Evolutionary conservation across 1,139 yeast genomes (phyloP), one percentile per base, ranked within the genome.

Genomic region (Candida sp.): DNA sequence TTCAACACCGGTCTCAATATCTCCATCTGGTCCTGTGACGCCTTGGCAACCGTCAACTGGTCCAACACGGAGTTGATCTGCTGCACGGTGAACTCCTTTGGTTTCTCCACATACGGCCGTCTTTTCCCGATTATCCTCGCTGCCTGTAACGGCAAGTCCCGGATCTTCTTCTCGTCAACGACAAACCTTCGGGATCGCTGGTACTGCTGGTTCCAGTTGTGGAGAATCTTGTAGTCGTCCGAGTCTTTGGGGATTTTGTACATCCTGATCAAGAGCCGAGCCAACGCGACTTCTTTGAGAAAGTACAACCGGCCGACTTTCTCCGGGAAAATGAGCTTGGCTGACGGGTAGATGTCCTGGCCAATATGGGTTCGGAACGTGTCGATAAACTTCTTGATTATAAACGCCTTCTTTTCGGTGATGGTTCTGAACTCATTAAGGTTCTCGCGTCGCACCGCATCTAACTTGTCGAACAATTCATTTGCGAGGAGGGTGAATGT

Each of bases 281-380:
- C 79, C 30, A 86, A 62, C 0, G 79, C 75, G 7, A 69, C 67
- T 52, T 87, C 90, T 58, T 78, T 78, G 46, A 85, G 74, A 58
- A 77, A 75, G 62, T 81, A 86, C 8, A 75, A 63, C 28, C 91
- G 67, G 11, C 71, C 68, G 51, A 87, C 87, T 57, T 83, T 78
- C 53, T 83, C 81, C 0, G 96, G 94, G 25, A 87, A 68, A 3
- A 85, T 73, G 42, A 92, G 70, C 37, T 85, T 70, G 11, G 89
- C 74, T 0, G 86, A 85, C 0, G 96, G 94, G 58, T 78, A 86
- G 4, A 91, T 77, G 63, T 92, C 85, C 32, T 75, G 66, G 0
- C 97, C 97, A 3, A 90, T 87, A 32, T 83, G 81, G 11, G 72
- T 69, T 50, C 86, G 74, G 86, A 92, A 92, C 26, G 79, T 70